Evolutionary conservation across 2,329 filamentous ascomycete species (phyloP).

Genomic region (Kalmusia sp.): DNA sequence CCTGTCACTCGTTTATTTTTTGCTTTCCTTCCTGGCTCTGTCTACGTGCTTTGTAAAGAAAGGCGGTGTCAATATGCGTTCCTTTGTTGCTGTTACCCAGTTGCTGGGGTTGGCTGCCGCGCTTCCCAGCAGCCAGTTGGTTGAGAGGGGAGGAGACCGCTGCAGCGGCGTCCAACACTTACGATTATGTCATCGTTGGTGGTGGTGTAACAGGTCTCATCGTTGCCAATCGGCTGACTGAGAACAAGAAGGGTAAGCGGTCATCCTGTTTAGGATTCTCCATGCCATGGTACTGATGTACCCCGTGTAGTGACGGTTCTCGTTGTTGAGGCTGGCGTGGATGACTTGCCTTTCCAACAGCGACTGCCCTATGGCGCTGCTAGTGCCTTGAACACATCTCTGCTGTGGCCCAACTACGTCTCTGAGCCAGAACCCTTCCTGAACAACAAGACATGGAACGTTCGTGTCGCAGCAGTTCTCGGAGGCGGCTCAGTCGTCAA

Average conservation of each 20-base stretch:
- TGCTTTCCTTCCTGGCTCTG: neutral
- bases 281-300: conserved; percentile 1
- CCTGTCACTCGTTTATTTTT: conserved; percentile 6
- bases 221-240: conserved; percentile 40
- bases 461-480: conserved; percentile 32
- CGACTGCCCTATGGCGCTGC: conserved; percentile 20
- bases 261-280: conserved; percentile 17
- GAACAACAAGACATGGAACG: conserved; percentile 25
- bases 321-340: conserved; percentile 35
- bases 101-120: conserved; percentile 21
- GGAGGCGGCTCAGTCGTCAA: conserved; percentile 44
- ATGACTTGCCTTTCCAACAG: conserved; percentile 30
- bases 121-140: conserved; percentile 12
- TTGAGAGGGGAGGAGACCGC: neutral
- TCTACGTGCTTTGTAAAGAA: neutral
- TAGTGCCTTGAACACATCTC: conserved; percentile 18
- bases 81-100: conserved; percentile 21
- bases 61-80: conserved; percentile 24
- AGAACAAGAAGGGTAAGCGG: conserved; percentile 25
- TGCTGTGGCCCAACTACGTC: conserved; percentile 14
- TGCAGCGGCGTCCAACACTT: conserved; percentile 11
- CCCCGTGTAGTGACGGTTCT: conserved; percentile 29
- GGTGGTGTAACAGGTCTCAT: conserved; percentile 39
- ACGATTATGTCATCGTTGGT: conserved; percentile 41
- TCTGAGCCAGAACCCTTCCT: conserved; percentile 26